Percentiles rank a stretch among this genome's conserved stretches.
Conservation (phyloP, 225 moss, liverwort and hornwort species). For the Sphagnum tenellum region DNA sequence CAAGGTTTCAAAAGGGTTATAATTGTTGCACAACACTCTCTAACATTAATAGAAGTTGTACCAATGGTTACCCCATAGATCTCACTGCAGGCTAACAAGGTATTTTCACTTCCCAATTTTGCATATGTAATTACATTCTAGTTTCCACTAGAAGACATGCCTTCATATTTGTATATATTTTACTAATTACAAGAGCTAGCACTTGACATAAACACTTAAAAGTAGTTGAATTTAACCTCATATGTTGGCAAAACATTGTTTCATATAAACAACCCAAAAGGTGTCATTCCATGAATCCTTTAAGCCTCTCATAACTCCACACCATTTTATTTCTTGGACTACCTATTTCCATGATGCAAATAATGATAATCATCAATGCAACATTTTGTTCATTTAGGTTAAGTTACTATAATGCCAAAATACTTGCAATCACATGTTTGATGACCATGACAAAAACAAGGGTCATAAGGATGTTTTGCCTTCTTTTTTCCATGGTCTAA, state of each 20-base stretch:
- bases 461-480: background rate
- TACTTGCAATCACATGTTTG: background rate
- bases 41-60: background rate
- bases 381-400: background rate
- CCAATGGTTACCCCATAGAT: background rate
- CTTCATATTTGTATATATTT: slow-evolving; percentile 1
- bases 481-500: background rate
- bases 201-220: background rate
- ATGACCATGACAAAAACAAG: slow-evolving; percentile 1
- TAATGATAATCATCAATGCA: background rate
- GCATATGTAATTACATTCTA: background rate
- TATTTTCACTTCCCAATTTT: background rate
- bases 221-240: slow-evolving; percentile 1
- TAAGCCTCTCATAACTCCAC: background rate
- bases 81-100: background rate
- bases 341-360: background rate
- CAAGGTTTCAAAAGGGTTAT: background rate
- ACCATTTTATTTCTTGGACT: background rate
- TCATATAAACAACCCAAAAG: background rate
- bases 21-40: slow-evolving; percentile 1
- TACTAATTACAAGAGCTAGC: background rate
- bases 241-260: background rate
- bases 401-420: background rate
- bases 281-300: background rate
- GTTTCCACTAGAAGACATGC: background rate